phyloP scores from a whole-genome alignment of 257 asterid species.

The Petunia secreta region DNA sequence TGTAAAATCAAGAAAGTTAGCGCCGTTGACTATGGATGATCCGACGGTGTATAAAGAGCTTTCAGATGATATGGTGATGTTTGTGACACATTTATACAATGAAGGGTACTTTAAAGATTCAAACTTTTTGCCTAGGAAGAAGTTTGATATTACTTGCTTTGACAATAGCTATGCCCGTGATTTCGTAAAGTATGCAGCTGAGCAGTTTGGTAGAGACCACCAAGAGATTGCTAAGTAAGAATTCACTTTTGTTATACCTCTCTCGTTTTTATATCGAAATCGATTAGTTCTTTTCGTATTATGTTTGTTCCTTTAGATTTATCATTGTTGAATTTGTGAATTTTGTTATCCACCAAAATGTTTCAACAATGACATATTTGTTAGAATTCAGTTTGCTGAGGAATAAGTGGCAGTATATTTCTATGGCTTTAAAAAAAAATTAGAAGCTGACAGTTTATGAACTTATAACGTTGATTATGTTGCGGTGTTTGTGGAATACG shows the following conservation, averaged over 20 bases:
- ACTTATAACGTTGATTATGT: background rate
- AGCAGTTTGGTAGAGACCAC: slow-evolving; percentile 65
- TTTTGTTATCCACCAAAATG: background rate
- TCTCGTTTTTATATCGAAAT: background rate
- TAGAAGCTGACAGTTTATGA: background rate
- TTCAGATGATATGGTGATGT: slow-evolving; percentile 67
- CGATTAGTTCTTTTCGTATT: background rate
- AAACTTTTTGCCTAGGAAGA: slow-evolving; percentile 45
- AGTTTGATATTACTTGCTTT: slow-evolving; percentile 53
- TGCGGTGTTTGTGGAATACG: background rate
- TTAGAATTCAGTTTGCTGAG: slow-evolving; percentile 16
- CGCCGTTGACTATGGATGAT: slow-evolving; percentile 46
- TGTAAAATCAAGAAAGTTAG: slow-evolving; percentile 21
- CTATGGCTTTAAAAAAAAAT: background rate
- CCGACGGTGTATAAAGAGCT: slow-evolving; percentile 52
- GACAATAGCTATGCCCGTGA: slow-evolving; percentile 58
- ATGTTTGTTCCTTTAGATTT: background rate
- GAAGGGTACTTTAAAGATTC: slow-evolving; percentile 62
- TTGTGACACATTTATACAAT: slow-evolving; percentile 48
- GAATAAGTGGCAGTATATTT: background rate
- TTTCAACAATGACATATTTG: background rate
- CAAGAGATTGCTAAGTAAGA: slow-evolving; percentile 75
- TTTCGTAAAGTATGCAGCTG: slow-evolving; percentile 62
- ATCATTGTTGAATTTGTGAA: background rate
- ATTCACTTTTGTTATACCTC: slow-evolving; percentile 1